These are phyloP conservation scores for Pulveroboletus ravenelii DNA, from an alignment of 768 basidiomycete genomes.

Conservation along the genomic window DNA sequence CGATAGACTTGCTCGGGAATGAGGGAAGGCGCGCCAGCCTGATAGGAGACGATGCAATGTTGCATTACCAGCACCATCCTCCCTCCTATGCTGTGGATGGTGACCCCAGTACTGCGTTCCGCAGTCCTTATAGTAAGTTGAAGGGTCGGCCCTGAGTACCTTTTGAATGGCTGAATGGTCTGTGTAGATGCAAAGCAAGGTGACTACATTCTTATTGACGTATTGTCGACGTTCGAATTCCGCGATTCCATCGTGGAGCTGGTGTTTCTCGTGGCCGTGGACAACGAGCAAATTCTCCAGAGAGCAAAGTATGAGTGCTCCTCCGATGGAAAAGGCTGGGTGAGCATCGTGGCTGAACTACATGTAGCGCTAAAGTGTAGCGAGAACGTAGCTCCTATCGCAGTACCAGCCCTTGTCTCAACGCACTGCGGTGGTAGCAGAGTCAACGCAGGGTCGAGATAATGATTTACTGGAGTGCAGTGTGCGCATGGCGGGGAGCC, in stretches of 20 bases:
- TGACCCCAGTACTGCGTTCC: constrained; percentile 44
- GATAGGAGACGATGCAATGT: constrained; percentile 33
- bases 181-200: constrained; percentile 24
- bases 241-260: constrained; percentile 25
- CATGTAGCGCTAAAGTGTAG: background rate
- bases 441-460: background rate
- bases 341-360: constrained; percentile 13
- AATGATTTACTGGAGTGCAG: constrained; percentile 25
- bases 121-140: constrained; percentile 43
- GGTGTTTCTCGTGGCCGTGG: constrained; percentile 34
- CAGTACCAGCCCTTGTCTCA: constrained; percentile 8
- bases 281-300: constrained; percentile 31
- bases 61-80: constrained; percentile 41
- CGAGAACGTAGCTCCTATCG: constrained; percentile 12
- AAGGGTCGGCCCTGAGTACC: constrained; percentile 4
- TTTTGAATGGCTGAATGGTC: constrained; percentile 16
- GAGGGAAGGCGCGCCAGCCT: constrained; percentile 33
- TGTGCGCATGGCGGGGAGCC: constrained; percentile 13
- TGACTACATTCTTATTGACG: constrained; percentile 39
- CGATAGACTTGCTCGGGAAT: constrained; percentile 39
- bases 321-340: constrained; percentile 30
- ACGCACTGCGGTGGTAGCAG: background rate
- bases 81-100: constrained; percentile 57
- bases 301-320: constrained; percentile 29
- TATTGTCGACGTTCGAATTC: constrained; percentile 26